Evolutionary conservation across 768 basidiomycete genomes (phyloP).

Genomic region (Termitomyces sp.): DNA sequence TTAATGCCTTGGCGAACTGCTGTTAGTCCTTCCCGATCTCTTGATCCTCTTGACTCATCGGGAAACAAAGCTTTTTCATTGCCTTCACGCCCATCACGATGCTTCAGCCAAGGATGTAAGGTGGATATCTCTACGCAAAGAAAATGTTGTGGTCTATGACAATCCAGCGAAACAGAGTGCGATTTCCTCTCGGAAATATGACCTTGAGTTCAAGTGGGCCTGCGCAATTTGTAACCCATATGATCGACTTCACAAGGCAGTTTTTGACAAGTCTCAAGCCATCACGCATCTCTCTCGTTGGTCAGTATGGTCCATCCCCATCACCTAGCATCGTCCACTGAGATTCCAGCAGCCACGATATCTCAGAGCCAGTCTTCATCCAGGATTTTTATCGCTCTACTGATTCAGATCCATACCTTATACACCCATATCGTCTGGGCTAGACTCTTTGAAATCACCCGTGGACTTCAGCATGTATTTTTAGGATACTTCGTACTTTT

Average conservation of each 20-base stretch:
- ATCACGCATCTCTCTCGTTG: not conserved
- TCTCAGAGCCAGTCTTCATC: not conserved
- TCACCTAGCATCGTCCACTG: not conserved
- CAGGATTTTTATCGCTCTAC: slow-evolving; percentile 2
- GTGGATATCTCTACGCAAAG: not conserved
- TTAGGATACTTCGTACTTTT: not conserved
- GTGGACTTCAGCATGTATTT: not conserved
- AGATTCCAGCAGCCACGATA: not conserved
- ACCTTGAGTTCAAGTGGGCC: not conserved
- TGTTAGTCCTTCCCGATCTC: not conserved
- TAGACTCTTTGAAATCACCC: not conserved
- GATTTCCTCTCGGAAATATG: not conserved
- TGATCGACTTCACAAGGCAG: not conserved
- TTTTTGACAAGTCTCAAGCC: not conserved
- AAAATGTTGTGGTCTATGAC: not conserved
- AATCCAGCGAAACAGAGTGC: not conserved
- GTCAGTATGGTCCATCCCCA: not conserved
- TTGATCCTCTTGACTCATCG: not conserved
- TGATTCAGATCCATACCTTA: slow-evolving; percentile 4
- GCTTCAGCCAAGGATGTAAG: not conserved
- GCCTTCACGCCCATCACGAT: not conserved
- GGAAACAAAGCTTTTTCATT: not conserved
- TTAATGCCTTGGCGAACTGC: slow-evolving; percentile 4
- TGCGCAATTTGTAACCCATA: slow-evolving; percentile 2
- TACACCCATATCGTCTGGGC: not conserved